Base-by-base conservation (phyloP, 139 green algal genomes). In the Micractinium conductrix region DNA sequence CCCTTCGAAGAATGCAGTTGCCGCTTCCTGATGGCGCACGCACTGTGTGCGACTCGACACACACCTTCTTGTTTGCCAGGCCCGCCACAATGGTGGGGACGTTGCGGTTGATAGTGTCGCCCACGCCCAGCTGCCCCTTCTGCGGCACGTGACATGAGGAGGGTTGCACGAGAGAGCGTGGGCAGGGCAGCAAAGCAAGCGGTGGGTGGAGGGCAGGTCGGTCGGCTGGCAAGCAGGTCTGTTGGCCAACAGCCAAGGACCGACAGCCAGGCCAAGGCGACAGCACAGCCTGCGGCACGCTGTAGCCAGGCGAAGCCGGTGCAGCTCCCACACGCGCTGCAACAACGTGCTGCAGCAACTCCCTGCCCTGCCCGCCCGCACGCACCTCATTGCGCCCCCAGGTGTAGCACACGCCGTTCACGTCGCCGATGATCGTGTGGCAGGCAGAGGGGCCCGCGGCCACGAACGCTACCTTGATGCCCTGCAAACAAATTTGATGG, bases 311-410 rank as follows among this genome's bases (percentile, higher is more conserved):
- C 37, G 40, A 30, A 72, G 33, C 58, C 5, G 58, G 30, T 44
- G 35, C 65, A 38, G 65, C 44, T 67, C 1, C 40, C 3, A 1
- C 40, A 21, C n/a, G n/a, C n/a, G n/a, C n/a, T n/a, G n/a, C n/a
- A n/a, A n/a, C n/a, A n/a, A n/a, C n/a, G n/a, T n/a, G n/a, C n/a
- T n/a, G 69, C 40, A 67, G 48, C 21, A 44, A 65, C 50, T 45
- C 33, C 28, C 26, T 67, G 45, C 17, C 53, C 53, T 62, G 7
- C 48, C 8, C 53, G 48, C 35, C 5, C 1, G 3, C 43, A 2
- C 87, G 45, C 68, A 93, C 92, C 90, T 98, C 95, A 75, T 99
- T 99, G 26, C 94, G 85, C 35, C 96, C 96, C 96, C 96, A 99
- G 16, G 93, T 93, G 87, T 93, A 99, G 60, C 93, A 92, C 2